Base-by-base conservation (phyloP, 441 rosid species). In the Pelargonium fulgidum region DNA sequence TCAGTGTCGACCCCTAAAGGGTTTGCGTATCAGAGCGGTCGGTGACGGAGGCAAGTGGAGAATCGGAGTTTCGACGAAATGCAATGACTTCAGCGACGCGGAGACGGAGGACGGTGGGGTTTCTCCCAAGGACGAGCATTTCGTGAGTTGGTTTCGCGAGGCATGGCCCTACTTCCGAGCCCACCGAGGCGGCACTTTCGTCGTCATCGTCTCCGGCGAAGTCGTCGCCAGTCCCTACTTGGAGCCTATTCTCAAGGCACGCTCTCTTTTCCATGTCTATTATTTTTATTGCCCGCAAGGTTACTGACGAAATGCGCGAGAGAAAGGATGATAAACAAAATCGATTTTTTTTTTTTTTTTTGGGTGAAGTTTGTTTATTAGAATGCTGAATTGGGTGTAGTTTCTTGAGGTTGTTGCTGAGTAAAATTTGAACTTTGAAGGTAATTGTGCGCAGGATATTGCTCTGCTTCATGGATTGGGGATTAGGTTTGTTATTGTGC, bases 121-220 rank as follows among this genome's bases (percentile, higher is more conserved):
- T 66, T 71, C 54, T 42, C 74, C 11, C 77, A 70, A 81, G 58
- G 91, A 88, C 69, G 70, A 82, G 74, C 93, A 79, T 65, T 93
- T 90, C 73, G 98, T 89, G 65, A 74, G 82, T 82, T 89, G 97
- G 97, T 93, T 93, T 68, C 87, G 92, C 29, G 97, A 93, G 81
- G 98, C 96, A 0, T 93, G 98, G 93, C 97, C 96, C 7, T 93
- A 89, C 76, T 68, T 93, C 24, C 87, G 90, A 86, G 98, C 97
- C 0, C 87, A 89, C 68, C 76, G 96, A 62, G 95, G 92, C 19
- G 77, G 88, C 45, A 88, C 91, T 24, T 93, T 91, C 70, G 92
- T 91, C 22, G 92, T 88, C 45, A 73, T 89, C 66, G 77, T 93
- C 73, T 86, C 96, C 64, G 92, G 90, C 14, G 96, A 86, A 73